Conservation (phyloP, 2,329 filamentous ascomycete genomes). For the Paraphaeosphaeria minitans region DNA sequence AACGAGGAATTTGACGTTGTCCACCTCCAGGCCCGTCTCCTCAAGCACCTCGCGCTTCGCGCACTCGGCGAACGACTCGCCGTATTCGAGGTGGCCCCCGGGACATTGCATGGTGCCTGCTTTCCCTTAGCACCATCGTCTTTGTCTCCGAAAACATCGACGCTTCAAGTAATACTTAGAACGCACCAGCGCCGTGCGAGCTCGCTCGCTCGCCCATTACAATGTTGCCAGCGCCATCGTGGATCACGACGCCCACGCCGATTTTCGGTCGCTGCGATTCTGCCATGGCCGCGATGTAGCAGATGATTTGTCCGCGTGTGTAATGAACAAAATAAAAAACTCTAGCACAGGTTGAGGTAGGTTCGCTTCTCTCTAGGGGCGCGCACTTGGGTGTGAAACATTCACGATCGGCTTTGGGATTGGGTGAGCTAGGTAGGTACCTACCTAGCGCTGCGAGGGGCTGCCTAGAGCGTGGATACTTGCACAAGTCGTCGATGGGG, state of each 20-base stretch:
- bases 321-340: neutral
- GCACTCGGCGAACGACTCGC: slow-evolving; percentile 66
- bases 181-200: slow-evolving; percentile 53
- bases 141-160: neutral
- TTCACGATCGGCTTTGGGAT: neutral
- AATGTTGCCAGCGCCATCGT: slow-evolving; percentile 50
- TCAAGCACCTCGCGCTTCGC: slow-evolving; percentile 71
- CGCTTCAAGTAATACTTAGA: neutral
- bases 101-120: slow-evolving; percentile 69
- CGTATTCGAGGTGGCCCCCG: slow-evolving; percentile 75
- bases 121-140: neutral
- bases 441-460: neutral
- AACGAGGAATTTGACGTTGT: slow-evolving; percentile 58
- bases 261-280: slow-evolving; percentile 44
- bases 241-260: slow-evolving; percentile 57
- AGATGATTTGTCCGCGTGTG: neutral
- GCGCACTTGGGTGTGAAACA: neutral
- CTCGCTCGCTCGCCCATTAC: slow-evolving; percentile 56
- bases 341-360: neutral
- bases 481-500: neutral
- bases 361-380: neutral
- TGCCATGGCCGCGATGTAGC: slow-evolving; percentile 20
- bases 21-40: slow-evolving; percentile 66
- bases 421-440: neutral
- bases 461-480: neutral